Base-by-base conservation (phyloP, 106 monocot genomes). In the Iris macrosiphon region DNA sequence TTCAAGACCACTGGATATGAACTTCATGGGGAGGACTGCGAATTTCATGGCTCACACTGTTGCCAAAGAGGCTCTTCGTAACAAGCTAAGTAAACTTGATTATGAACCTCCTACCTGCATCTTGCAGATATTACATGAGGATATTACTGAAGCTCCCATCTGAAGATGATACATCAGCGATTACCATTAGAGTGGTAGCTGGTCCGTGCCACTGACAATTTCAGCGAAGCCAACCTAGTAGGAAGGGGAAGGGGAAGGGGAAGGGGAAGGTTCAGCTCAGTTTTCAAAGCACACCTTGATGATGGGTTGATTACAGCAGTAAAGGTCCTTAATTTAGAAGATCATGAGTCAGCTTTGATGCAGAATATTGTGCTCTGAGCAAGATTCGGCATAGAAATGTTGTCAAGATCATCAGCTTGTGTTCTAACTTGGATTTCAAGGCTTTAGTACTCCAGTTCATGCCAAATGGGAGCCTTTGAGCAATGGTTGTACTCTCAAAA, bases 391-490 rank as follows among this genome's bases (percentile, higher is more conserved):
- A 49, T 12, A 49, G 4, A 12, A 49, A 49, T 49, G 8, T 49
- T 8, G 8, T 49, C 20, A 49, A 49, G 24, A 49, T 26, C 48
- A 49, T 21, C 21, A 49, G 48, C 12, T 3, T 49, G 2, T 49
- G 23, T 16, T 49, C 48, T 22, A 49, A 49, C 13, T 49, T 49
- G 16, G 48, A 49, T 12, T 49, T 49, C 21, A 49, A 21, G 19
- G 69, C 69, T 23, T 17, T 69, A 20, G 14, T 69, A 9, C 69
- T 69, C 15, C 39, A 50, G 23, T 61, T 37, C 21, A 61, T 69
- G 60, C 52, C 69, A 3, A 60, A 69, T 60, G 60, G 60, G 0
- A 69, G 52, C 41, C 52, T 69, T n/a, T 7, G 60, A 69, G 31
- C 6, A 31, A 21, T 53, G 52, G 69, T 20, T 69, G 46, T 52